Base-by-base conservation (phyloP, 2,329 filamentous ascomycete species). In the Drechslerella dactyloides region DNA sequence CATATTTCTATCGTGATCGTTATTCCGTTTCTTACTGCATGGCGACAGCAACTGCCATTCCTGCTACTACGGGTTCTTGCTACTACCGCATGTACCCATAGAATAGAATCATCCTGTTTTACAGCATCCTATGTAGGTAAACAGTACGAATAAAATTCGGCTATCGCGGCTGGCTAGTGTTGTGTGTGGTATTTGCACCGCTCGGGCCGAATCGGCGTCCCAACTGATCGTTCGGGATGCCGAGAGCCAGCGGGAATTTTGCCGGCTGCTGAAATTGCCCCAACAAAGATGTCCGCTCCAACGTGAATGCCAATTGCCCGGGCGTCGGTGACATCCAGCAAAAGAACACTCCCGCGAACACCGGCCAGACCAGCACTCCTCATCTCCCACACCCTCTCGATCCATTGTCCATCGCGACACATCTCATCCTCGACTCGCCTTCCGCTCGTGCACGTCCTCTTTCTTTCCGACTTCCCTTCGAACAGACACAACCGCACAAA, bases 221-320 rank as follows among this genome's bases (percentile, higher is more conserved):
- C 37, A 42, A 42, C 37, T 42, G 37, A 4, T 5, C 37, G 37
- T 4, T 17, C 37, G 37, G 37, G 37, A 42, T 42, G 37, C 37
- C 37, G 37, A 42, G n/a, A 42, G 37, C 37, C 37, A 13, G 37
- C 37, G 13, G 2, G 37, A 42, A 42, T 42, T 42, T 42, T 42
- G 37, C 37, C 37, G 37, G 13, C 15, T 17, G 11, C 37, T 33
- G 27, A 33, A 33, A 17, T 17, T 42, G 37, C 37, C 37, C 37
- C 37, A 42, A 42, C 37, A 42, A 42, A 33, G n/a, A n/a, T 8
- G 37, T 42, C 37, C 37, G 37, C 13, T 42, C 37, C 37, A 42
- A 42, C 37, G 27, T 33, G 27, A 42, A 42, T 2, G 37, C 37
- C 37, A 13, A 17, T 42, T 42, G 37, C 37, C 37, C 13, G 37